These are phyloP conservation scores for Yamagishiella unicocca DNA, from an alignment of 139 green algal genomes.

Conservation along the genomic window DNA sequence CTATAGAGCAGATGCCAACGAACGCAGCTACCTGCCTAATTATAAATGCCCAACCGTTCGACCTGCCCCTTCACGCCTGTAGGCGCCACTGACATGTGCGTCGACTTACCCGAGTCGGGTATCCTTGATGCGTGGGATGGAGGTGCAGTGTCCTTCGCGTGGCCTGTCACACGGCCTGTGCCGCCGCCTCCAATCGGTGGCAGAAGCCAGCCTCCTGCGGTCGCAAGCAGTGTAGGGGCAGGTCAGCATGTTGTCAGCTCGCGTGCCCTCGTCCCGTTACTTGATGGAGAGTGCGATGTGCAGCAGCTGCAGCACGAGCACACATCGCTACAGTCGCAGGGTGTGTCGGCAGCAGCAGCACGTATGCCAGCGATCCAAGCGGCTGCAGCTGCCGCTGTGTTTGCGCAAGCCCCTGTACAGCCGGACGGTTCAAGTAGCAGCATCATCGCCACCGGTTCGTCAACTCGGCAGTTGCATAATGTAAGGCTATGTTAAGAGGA, in stretches of 20 bases:
- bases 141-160: not conserved
- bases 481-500: not conserved
- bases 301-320: not conserved
- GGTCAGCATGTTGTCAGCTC: too few species aligned
- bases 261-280: too few species aligned
- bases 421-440: not conserved
- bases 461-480: not conserved
- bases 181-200: not conserved
- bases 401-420: too few species aligned
- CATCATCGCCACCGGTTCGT: not conserved
- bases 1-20: not conserved
- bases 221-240: too few species aligned
- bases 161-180: not conserved
- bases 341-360: not conserved
- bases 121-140: not conserved
- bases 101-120: conserved; percentile 31
- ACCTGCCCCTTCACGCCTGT: not conserved
- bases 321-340: not conserved
- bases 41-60: not conserved
- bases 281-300: not conserved
- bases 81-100: conserved; percentile 51
- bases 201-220: not conserved
- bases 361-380: not conserved
- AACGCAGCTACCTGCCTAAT: not conserved
- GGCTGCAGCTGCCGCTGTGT: not conserved